Conservation (phyloP, 768 basidiomycete genomes). For the Boletus sp. region DNA sequence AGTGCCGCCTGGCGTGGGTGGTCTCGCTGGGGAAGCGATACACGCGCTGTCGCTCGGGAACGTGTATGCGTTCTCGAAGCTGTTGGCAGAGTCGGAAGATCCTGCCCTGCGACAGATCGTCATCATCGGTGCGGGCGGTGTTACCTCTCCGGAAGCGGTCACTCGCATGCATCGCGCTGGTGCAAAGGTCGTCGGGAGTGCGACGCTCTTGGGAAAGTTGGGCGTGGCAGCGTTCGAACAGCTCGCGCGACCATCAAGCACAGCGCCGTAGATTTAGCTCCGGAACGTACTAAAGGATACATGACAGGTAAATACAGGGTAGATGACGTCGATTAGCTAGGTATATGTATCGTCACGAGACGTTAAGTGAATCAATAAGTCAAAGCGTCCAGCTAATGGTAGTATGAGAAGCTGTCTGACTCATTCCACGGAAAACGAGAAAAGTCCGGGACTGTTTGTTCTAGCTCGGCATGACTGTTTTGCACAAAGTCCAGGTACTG, state of each 20-base stretch:
- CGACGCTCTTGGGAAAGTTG: constrained; percentile 53
- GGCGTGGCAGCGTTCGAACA: constrained; percentile 55
- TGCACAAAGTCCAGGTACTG: constrained; percentile 11
- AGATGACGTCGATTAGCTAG: constrained; percentile 14
- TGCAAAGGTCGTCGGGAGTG: constrained; percentile 67
- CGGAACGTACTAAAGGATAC: constrained; percentile 13
- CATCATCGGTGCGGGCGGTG: constrained; percentile 83
- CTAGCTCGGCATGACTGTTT: background rate
- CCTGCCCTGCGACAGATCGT: constrained; percentile 46
- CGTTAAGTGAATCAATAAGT: constrained; percentile 31
- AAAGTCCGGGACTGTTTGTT: constrained; percentile 15
- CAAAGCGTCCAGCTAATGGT: constrained; percentile 17
- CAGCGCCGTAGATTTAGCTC: constrained; percentile 4
- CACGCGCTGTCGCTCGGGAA: constrained; percentile 81
- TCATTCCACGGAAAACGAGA: constrained; percentile 24
- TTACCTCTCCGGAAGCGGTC: constrained; percentile 57
- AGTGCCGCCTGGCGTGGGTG: constrained; percentile 64
- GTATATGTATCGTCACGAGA: constrained; percentile 7
- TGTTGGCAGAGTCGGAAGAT: constrained; percentile 45
- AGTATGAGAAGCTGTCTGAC: constrained; percentile 22
- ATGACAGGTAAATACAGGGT: constrained; percentile 5
- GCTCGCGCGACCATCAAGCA: constrained; percentile 19
- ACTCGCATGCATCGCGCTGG: constrained; percentile 73
- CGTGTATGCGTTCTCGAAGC: constrained; percentile 56
- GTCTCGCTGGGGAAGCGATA: constrained; percentile 72